Conservation (phyloP, 768 basidiomycete genomes). For the Tephrocybe sp. region DNA sequence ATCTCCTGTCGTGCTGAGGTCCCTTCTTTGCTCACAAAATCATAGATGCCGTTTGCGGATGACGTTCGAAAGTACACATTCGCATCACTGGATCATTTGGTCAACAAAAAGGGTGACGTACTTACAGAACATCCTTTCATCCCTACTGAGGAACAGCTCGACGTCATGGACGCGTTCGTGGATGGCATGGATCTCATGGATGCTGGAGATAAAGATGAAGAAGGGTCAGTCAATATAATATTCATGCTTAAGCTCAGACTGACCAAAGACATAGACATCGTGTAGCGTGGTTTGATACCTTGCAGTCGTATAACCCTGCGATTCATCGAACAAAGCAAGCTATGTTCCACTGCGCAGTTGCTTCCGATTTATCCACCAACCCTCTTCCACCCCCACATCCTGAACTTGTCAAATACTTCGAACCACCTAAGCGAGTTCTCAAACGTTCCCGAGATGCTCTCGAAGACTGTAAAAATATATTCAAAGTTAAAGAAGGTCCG, state of each 20-base stretch:
- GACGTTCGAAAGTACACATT: constrained; percentile 89
- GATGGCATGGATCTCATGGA: constrained; percentile 86
- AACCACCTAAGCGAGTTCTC: constrained; percentile 69
- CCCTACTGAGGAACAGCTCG: constrained; percentile 74
- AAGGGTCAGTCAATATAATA: constrained; percentile 49
- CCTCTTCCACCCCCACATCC: constrained; percentile 87
- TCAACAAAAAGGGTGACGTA: constrained; percentile 72
- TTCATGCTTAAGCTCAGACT: background rate
- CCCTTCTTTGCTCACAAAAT: background rate
- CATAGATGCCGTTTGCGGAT: constrained; percentile 92
- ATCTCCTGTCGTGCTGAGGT: too few relatives aligned
- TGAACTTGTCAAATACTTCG: constrained; percentile 80
- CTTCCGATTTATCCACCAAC: constrained; percentile 66
- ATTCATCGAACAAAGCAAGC: constrained; percentile 93
- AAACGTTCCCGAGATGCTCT: constrained; percentile 58
- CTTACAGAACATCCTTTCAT: constrained; percentile 79
- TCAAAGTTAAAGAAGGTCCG: constrained; percentile 81
- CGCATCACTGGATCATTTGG: constrained; percentile 71
- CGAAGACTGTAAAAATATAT: constrained; percentile 58
- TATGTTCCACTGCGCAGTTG: constrained; percentile 83
- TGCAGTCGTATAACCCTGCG: constrained; percentile 83
- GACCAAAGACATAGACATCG: constrained; percentile 44
- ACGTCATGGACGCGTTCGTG: constrained; percentile 86
- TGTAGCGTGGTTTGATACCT: constrained; percentile 74
- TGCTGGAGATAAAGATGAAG: constrained; percentile 73